Evolutionary conservation across 106 monocot species (phyloP).

Genomic region (Dioscorea alata): DNA sequence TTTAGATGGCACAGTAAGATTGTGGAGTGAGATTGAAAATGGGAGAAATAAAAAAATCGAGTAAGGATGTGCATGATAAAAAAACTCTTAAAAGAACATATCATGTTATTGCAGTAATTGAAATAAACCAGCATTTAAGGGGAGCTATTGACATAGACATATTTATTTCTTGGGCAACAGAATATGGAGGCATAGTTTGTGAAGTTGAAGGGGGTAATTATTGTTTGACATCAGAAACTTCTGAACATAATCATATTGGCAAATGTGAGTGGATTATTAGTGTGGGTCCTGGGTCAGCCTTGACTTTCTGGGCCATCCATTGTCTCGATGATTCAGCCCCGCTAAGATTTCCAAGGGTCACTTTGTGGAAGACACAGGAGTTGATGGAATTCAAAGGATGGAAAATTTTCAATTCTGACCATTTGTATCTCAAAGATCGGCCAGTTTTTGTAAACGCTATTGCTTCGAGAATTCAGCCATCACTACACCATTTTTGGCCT

Average conservation of each 20-base stretch:
- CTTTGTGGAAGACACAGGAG: conserved; percentile 67
- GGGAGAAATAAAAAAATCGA: conserved; percentile 30
- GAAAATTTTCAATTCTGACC: conserved; percentile 3
- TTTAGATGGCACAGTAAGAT: conserved; percentile 79
- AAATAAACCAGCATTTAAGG: conserved; percentile 60
- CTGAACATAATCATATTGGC: conserved; percentile 37
- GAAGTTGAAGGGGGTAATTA: conserved; percentile 22
- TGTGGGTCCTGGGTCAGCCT: conserved; percentile 44
- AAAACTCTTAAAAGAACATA: conserved; percentile 36
- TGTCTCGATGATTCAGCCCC: conserved; percentile 80
- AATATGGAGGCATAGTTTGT: conserved; percentile 35
- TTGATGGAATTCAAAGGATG: conserved; percentile 16
- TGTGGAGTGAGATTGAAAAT: conserved; percentile 85
- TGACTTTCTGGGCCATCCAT: conserved; percentile 81
- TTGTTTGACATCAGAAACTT: conserved; percentile 22
- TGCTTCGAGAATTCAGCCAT: conserved; percentile 34
- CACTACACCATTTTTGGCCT: too few relatives aligned
- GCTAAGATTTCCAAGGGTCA: conserved; percentile 72
- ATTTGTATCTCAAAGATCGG: conserved; percentile 8
- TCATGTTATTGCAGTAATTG: conserved; percentile 79
- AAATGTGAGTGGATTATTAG: conserved; percentile 84
- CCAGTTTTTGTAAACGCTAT: conserved; percentile 56
- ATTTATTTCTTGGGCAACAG: conserved; percentile 70
- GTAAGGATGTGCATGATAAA: conserved; percentile 34
- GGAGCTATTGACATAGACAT: conserved; percentile 55